Evolutionary conservation across 1,284 basidiomycete genomes (phyloP).

Genomic region (Fomes fomentarius): DNA sequence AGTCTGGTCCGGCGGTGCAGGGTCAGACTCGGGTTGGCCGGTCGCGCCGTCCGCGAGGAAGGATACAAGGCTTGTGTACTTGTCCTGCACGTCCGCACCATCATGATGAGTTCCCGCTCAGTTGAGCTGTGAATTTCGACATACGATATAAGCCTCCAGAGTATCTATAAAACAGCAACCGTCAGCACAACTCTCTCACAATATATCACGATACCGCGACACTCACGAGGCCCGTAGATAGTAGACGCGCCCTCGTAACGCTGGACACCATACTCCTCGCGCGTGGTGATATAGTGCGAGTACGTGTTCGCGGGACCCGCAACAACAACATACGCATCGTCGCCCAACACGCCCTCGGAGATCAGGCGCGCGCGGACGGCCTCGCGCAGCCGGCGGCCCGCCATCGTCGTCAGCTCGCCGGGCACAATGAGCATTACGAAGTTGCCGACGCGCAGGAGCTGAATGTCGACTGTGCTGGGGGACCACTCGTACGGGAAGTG

Average conservation of each 20-base stretch:
- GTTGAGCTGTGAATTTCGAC: not conserved
- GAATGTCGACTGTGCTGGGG: conserved; percentile 75
- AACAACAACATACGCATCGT: conserved; percentile 73
- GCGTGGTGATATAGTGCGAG: conserved; percentile 74
- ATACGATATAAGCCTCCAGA: conserved; percentile 71
- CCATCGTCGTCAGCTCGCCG: conserved; percentile 67
- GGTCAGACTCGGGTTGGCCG: conserved; percentile 58
- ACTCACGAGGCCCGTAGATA: conserved; percentile 77
- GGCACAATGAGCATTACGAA: conserved; percentile 80
- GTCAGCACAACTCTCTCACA: not conserved
- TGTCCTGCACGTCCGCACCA: conserved; percentile 45
- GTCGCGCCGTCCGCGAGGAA: conserved; percentile 58
- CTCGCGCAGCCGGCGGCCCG: conserved; percentile 51
- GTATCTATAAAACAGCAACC: conserved; percentile 48
- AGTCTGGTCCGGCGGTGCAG: conserved; percentile 69
- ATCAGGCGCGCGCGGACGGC: conserved; percentile 67
- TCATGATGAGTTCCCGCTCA: too few species aligned
- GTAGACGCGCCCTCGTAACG: conserved; percentile 86
- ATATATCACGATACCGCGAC: too few species aligned
- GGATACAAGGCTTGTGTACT: conserved; percentile 67
- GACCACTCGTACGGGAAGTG: conserved; percentile 77
- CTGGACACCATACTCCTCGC: conserved; percentile 77
- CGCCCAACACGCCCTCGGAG: conserved; percentile 60
- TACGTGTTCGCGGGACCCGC: conserved; percentile 85
- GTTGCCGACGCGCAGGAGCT: conserved; percentile 81